Evolutionary conservation across 2,329 filamentous ascomycete species (phyloP), one percentile per base, ranked within the genome.

Genomic region (Aplosporella prunicola): DNA sequence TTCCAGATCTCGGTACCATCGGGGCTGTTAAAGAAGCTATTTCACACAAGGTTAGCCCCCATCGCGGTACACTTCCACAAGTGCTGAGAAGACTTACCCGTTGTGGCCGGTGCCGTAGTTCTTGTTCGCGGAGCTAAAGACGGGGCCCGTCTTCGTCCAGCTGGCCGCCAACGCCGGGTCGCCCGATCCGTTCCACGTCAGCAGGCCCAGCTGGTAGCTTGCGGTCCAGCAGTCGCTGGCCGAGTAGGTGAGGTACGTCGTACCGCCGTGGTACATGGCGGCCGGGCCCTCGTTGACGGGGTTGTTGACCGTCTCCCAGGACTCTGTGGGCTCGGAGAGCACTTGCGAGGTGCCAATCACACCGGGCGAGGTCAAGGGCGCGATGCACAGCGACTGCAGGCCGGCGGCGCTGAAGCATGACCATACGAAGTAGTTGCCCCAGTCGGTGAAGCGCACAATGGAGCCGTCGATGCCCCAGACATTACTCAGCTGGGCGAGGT

Each of bases 21-120:
- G 0, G 72, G 71, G 43, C 69, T 74, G 18, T 53, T 57, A 55
- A 78, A 76, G 61, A 77, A 76, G 3, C 68, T 70, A 33, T 18
- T 16, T 15, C 8, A 10, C 11, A 13, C 14, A 29, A 20, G 15
- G 8, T n/a, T 9, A n/a, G 28, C n/a, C n/a, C n/a, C n/a, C n/a
- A n/a, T n/a, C n/a, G n/a, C n/a, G n/a, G n/a, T n/a, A n/a, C n/a
- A n/a, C n/a, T n/a, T n/a, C n/a, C n/a, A n/a, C n/a, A 20, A 37
- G 17, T 14, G 27, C 5, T 9, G 20, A 5, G 6, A 15, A 26
- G 14, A 23, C 38, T 18, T 43, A 63, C 54, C 58, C 59, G 45
- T 75, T 75, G 43, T 75, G 71, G 0, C 70, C 72, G 0, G 71
- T 69, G 10, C 72, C 71, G 33, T 69, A 75, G 48, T 74, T 72